Base-by-base conservation (phyloP, 495 filamentous ascomycete species). In the Aspergillus sparsus region DNA sequence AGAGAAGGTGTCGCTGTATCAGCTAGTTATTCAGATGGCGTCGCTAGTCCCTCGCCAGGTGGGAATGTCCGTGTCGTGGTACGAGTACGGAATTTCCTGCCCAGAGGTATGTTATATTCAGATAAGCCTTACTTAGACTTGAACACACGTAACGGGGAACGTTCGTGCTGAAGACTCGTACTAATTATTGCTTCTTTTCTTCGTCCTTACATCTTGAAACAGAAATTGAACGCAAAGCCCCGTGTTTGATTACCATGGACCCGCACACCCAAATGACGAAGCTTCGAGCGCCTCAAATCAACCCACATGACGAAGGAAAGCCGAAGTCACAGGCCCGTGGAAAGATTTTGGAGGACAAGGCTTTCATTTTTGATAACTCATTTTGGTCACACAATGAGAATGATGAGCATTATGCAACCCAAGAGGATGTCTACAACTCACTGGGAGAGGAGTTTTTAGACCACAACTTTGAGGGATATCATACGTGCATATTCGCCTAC, bases 401-500 rank as follows among this genome's bases (percentile, higher is more conserved):
- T 32, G 92, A 96, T 63, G 78, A 85, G 52, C 87, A 92, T 66
- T 93, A 92, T 66, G 90, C 89, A 16, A 79, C 86, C 58, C 94
- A 99, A 66, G 92, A 93, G 63, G 90, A 97, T 68, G 88, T 99
- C 45, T 99, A 99, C 78, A 89, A 96, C 69, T 86, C 87, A 35
- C 82, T 99, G 6, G 94, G 95, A 36, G 94, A 98, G 69, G 95
- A 98, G 63, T 98, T 98, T 60, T 80, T 99, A 53, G 95, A 99
- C 71, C 95, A 98, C 78, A 99, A 99, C 74, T 99, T 99, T 63
- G 93, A 97, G 67, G 94, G 94, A 58, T 99, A 98, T 74, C 92
- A 99, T 73, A 99, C 94, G 0, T 99, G 94, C 70, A 98, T 99
- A 62, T 98, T 99, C 68, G 95, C 94, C 46, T 99, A 99, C 66